Evolutionary conservation across 495 filamentous ascomycete genomes (phyloP).

Genomic region (Eremomyces bilateralis): DNA sequence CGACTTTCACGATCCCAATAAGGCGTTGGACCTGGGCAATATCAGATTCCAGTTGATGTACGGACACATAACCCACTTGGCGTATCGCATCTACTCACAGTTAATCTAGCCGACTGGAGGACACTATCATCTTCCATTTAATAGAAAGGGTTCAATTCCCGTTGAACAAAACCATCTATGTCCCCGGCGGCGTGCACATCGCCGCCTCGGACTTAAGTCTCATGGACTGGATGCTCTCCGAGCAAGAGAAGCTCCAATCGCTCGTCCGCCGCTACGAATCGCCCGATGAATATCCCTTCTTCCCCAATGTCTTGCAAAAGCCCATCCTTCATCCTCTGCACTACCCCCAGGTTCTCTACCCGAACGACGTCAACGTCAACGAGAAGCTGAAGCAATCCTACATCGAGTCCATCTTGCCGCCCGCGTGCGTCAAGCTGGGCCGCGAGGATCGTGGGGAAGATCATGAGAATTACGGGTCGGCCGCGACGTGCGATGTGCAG

Average conservation of each 20-base stretch:
- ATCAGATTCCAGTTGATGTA: constrained; percentile 95
- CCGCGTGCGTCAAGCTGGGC: constrained; percentile 49
- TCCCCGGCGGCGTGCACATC: constrained; percentile 55
- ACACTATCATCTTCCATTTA: constrained; percentile 95
- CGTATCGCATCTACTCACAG: background rate
- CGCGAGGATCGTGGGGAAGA: constrained; percentile 61
- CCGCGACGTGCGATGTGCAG: constrained; percentile 75
- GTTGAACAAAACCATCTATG: constrained; percentile 73
- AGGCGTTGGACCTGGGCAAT: constrained; percentile 72
- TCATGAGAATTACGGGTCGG: constrained; percentile 86
- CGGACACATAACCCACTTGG: constrained; percentile 10
- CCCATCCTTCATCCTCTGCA: constrained; percentile 72
- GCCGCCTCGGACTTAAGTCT: constrained; percentile 55
- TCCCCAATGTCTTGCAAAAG: constrained; percentile 54
- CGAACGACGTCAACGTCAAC: constrained; percentile 85
- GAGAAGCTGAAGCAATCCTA: constrained; percentile 68
- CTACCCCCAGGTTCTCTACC: constrained; percentile 82
- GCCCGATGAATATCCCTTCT: constrained; percentile 97
- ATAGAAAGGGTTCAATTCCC: constrained; percentile 98
- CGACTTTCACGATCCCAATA: constrained; percentile 59
- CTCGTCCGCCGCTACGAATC: constrained; percentile 85
- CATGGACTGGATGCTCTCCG: constrained; percentile 77
- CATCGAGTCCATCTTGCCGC: constrained; percentile 60
- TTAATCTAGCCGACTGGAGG: constrained; percentile 63
- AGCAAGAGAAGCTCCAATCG: constrained; percentile 83